Evolutionary conservation across 768 basidiomycete genomes (phyloP), one percentile per base, ranked within the genome.

Genomic region (Kwoniella newhampshirensis): DNA sequence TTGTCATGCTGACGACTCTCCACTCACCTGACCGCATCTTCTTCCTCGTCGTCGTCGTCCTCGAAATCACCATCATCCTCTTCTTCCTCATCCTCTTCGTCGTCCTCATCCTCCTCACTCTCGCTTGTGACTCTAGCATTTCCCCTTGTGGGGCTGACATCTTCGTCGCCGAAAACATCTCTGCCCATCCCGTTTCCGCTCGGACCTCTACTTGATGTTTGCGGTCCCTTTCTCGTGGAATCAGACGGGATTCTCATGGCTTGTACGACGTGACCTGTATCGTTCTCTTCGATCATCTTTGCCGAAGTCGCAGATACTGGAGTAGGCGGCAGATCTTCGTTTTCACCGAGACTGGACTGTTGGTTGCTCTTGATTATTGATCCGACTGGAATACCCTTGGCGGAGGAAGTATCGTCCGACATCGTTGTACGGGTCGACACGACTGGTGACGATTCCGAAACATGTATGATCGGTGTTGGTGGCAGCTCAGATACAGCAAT

Each of bases 41-140:
- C 50, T 28, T 62, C 63, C 28, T 67, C 64, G 37, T 64, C 67
- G 13, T 57, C 64, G 49, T 71, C 67, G 17, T 71, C 66, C 32
- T 51, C 63, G 18, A 51, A 48, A 42, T 66, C 63, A 20, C 54
- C 67, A 30, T 67, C 61, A 17, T 61, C 63, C 27, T 61, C 62
- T 15, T 62, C 60, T 1, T 64, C 70, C 13, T 58, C 62, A 13
- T 57, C 59, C 7, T 59, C 66, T 27, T 54, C 58, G 12, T 66
- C 67, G 0, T 69, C 69, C 9, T 71, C 64, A 3, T 67, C 62
- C 11, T 63, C 67, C 13, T 57, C 49, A n/a, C n/a, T n/a, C n/a
- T n/a, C 27, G 27, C 45, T 25, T 13, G 5, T n/a, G 11, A 44
- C 27, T 13, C 6, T n/a, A 7, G 41, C 8, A 15, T 18, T n/a